These are phyloP conservation scores for Pleurozium schreberi DNA, from an alignment of 225 moss, liverwort and hornwort species.

Conservation along the genomic window DNA sequence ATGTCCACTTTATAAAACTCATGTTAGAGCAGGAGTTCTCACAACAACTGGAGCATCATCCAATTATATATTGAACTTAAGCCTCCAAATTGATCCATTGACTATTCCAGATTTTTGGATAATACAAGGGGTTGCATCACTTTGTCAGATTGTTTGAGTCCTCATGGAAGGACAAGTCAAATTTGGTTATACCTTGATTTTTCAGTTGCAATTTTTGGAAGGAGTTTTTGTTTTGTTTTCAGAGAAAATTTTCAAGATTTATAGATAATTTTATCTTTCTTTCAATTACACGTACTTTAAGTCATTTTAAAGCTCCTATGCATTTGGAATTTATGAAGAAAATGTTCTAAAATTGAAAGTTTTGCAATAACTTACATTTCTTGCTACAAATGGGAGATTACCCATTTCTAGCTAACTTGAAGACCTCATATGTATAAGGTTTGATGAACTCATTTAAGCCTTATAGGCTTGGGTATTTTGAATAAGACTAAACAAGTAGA, in stretches of 20 bases:
- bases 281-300: accelerated
- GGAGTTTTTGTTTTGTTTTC: too few relatives aligned
- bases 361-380: too few relatives aligned
- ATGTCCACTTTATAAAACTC: slow-evolving; percentile 89
- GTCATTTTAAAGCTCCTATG: not conserved
- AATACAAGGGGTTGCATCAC: slow-evolving; percentile 74
- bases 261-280: too few relatives aligned
- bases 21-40: slow-evolving; percentile 76
- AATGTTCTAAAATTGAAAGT: too few relatives aligned
- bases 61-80: slow-evolving; percentile 78
- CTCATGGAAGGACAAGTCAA: not conserved
- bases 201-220: not conserved
- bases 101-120: slow-evolving; percentile 83
- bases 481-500: not conserved
- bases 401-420: accelerated
- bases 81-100: slow-evolving; percentile 51
- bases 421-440: accelerated
- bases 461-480: too few relatives aligned
- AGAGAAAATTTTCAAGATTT: too few relatives aligned
- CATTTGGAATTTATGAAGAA: not conserved
- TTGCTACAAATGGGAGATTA: not conserved
- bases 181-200: too few relatives aligned
- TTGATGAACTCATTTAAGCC: not conserved
- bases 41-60: slow-evolving; percentile 92
- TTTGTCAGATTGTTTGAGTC: slow-evolving; percentile 48